phyloP scores from a whole-genome alignment of 257 asterid genomes.

The Asclepias syriaca region DNA sequence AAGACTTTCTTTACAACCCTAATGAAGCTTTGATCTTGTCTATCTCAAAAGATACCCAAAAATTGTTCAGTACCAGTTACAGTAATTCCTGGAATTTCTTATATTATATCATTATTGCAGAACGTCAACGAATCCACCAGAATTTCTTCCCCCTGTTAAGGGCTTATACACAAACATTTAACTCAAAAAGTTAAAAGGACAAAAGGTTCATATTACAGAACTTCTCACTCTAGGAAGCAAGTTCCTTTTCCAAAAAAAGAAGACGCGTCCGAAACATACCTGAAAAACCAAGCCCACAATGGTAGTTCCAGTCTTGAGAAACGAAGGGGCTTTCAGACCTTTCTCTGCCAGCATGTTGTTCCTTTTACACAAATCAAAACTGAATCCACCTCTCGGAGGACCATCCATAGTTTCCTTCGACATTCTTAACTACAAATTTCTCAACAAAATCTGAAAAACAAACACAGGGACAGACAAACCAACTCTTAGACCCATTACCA shows the following conservation, averaged over 20 bases:
- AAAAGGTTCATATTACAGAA: not conserved
- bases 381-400: constrained; percentile 63
- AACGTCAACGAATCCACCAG: not conserved
- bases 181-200: not conserved
- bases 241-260: not conserved
- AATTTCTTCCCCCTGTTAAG: not conserved
- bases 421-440: constrained; percentile 12
- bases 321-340: constrained; percentile 60
- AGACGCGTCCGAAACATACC: constrained; percentile 28
- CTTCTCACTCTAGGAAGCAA: not conserved
- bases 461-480: not conserved
- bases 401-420: constrained; percentile 20
- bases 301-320: constrained; percentile 92
- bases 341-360: constrained; percentile 71
- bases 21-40: not conserved
- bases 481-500: not conserved
- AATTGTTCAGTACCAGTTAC: not conserved
- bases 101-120: not conserved
- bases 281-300: constrained; percentile 79
- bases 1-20: not conserved
- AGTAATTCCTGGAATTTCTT: not conserved
- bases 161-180: not conserved
- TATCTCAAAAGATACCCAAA: not conserved
- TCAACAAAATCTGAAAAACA: constrained; percentile 1
- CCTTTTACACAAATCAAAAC: constrained; percentile 80